Evolutionary conservation across 352 stramenopile genomes (phyloP).

Genomic region (Saprolegnia parasitica): DNA sequence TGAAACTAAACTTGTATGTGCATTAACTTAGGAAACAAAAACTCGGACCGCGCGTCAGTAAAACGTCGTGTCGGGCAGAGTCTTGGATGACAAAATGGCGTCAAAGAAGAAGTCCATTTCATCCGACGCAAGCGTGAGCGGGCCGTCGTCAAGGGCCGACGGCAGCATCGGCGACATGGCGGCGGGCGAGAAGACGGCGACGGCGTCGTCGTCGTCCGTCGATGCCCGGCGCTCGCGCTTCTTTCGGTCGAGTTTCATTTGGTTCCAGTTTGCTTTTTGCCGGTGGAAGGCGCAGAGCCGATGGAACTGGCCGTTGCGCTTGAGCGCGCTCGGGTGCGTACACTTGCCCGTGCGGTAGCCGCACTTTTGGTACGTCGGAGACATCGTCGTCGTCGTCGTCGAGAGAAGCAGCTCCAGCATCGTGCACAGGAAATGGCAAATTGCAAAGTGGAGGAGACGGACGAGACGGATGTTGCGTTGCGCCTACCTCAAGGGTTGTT

Average conservation of each 20-base stretch:
- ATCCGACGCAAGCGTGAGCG: background rate
- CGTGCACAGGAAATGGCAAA: background rate
- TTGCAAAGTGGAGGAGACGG: background rate
- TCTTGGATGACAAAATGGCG: background rate
- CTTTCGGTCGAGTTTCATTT: slow-evolving; percentile 30
- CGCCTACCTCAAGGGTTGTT: slow-evolving; percentile 12
- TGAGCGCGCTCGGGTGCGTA: slow-evolving; percentile 21
- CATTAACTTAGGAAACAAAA: too few species aligned
- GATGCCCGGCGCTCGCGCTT: slow-evolving; percentile 11
- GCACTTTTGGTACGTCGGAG: slow-evolving; percentile 20
- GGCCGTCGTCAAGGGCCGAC: background rate
- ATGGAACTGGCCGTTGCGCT: slow-evolving; percentile 27
- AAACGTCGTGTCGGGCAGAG: background rate
- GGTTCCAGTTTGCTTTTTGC: slow-evolving; percentile 30
- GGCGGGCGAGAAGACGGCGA: background rate
- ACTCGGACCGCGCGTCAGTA: too few species aligned
- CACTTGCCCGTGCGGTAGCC: slow-evolving; percentile 28
- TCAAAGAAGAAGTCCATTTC: slow-evolving; percentile 25
- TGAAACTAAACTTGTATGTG: too few species aligned
- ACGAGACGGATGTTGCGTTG: background rate
- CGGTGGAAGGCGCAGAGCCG: slow-evolving; percentile 31
- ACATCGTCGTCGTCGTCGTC: too few species aligned
- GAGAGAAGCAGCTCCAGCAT: slow-evolving; percentile 1
- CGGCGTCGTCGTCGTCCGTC: background rate
- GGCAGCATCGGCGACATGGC: background rate